These are phyloP conservation scores for Lepidium aucheri DNA, from an alignment of 345 rosid genomes.

Conservation along the genomic window DNA sequence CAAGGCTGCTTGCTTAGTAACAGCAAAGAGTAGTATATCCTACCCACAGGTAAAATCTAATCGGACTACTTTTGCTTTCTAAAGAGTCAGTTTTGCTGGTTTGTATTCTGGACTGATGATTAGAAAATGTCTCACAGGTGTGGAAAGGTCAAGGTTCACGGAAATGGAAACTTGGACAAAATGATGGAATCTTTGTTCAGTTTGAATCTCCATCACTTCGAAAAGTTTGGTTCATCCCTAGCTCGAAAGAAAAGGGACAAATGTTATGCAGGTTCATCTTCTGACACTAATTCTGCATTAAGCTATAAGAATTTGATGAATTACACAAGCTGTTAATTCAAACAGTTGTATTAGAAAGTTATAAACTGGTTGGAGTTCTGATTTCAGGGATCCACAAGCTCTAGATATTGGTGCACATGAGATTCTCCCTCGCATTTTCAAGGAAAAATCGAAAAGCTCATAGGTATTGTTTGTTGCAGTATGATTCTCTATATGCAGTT, in stretches of 20 bases:
- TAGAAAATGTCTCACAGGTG: slow-evolving; percentile 37
- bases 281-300: not conserved
- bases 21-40: slow-evolving; percentile 73
- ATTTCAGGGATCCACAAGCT: slow-evolving; percentile 74
- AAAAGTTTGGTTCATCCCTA: slow-evolving; percentile 85
- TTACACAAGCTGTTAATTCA: not conserved
- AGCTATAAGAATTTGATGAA: not conserved
- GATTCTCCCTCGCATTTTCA: slow-evolving; percentile 81
- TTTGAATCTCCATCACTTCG: slow-evolving; percentile 65
- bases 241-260: slow-evolving; percentile 72
- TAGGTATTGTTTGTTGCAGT: slow-evolving; percentile 15
- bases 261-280: slow-evolving; percentile 65
- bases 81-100: not conserved
- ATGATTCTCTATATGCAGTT: slow-evolving; percentile 4
- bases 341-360: not conserved
- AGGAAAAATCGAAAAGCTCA: slow-evolving; percentile 31
- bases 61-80: not conserved
- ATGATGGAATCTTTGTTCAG: slow-evolving; percentile 91
- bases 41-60: slow-evolving; percentile 71
- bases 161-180: slow-evolving; percentile 90
- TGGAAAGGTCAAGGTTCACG: slow-evolving; percentile 99
- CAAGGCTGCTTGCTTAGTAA: slow-evolving; percentile 79
- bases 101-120: not conserved
- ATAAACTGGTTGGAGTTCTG: not conserved
- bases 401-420: slow-evolving; percentile 72